Base-by-base conservation (phyloP, 495 filamentous ascomycete genomes). In the Xylaria scruposa region DNA sequence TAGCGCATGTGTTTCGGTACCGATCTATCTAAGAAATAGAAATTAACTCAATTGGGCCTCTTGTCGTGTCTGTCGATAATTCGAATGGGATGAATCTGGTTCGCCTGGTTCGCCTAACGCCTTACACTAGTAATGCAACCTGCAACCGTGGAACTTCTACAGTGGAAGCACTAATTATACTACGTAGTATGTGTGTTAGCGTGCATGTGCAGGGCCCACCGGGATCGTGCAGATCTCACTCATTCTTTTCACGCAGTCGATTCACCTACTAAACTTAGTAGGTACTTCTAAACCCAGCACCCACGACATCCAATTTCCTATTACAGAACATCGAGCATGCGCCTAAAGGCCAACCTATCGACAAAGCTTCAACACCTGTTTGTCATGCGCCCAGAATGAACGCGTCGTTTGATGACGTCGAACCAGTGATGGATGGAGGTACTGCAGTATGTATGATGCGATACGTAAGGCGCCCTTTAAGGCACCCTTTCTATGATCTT, bases 41-140 rank as follows among this genome's bases (percentile, higher is more conserved):
- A n/a, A n/a, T 47, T 47, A n/a, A 24, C 49, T 46, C 1, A 54
- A 54, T 13, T 54, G 10, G 26, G 10, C 10, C 4, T 54, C 4
- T 7, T 9, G 13, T 33, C 31, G 36, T 38, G 15, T 33, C 54
- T n/a, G 15, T 40, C 44, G 15, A 38, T 47, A 47, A 47, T 47
- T 38, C 36, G 36, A 47, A 19, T 49, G 6, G 46, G 17, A 49
- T n/a, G 17, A 15, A 31, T 38, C 13, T 40, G 38, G 60, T 62
- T 44, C 60, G 60, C 60, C 60, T 44, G 31, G 58, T 60, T 38
- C 58, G 58, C 58, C 58, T 60, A 60, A 33, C 58, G 58, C 58
- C 58, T 60, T 38, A 60, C 33, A 17, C 58, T 60, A 58, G 2
- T 42, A 42, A 8, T 42, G 38, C 38, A 42, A 38, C 36, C 36